phyloP scores from a whole-genome alignment of 352 stramenopile species.

The Globisporangium orthogonon region DNA sequence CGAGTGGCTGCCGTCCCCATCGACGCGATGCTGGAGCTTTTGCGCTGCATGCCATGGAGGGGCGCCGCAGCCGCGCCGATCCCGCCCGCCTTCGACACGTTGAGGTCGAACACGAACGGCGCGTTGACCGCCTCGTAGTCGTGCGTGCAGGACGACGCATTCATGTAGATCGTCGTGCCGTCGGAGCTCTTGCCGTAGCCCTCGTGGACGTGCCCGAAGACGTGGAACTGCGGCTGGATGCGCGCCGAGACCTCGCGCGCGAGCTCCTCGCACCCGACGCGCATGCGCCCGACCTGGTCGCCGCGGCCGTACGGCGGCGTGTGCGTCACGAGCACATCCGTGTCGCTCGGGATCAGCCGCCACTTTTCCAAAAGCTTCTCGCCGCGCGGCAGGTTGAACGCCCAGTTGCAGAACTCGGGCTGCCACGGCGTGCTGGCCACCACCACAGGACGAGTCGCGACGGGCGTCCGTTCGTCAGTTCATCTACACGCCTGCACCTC shows the following conservation, averaged over 20 bases:
- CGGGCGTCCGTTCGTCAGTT: neutral
- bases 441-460: neutral
- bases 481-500: neutral
- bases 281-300: constrained; percentile 44
- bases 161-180: constrained; percentile 81
- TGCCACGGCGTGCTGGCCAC: constrained; percentile 41
- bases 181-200: constrained; percentile 66
- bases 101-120: constrained; percentile 53
- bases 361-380: constrained; percentile 34
- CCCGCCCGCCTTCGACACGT: neutral
- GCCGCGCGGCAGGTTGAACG: constrained; percentile 64
- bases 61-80: constrained; percentile 8
- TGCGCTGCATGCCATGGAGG: neutral
- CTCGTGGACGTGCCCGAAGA: constrained; percentile 91
- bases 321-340: constrained; percentile 88
- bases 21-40: neutral
- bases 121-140: constrained; percentile 70
- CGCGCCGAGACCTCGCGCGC: constrained; percentile 55
- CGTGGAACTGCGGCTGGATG: constrained; percentile 67
- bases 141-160: constrained; percentile 75
- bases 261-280: constrained; percentile 75
- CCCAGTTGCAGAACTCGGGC: constrained; percentile 82
- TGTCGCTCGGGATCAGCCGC: constrained; percentile 42
- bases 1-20: neutral
- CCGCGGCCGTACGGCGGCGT: constrained; percentile 73